phyloP scores from a whole-genome alignment of 2,329 filamentous ascomycete genomes.

The Periconia sp. region DNA sequence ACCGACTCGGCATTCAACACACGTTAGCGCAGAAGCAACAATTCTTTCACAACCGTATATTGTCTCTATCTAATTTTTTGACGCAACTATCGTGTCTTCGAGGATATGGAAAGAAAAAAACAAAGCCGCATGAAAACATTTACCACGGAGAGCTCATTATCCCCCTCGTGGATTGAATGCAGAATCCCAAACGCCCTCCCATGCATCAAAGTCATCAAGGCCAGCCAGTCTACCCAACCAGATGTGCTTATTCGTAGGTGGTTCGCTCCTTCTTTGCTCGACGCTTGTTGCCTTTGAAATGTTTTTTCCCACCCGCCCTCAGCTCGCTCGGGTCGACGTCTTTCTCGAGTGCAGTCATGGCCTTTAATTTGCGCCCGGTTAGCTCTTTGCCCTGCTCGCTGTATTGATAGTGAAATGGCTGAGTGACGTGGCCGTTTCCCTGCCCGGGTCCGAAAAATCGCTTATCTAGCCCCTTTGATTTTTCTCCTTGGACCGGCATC shows the following conservation, averaged over 20 bases:
- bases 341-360: slow-evolving; percentile 80
- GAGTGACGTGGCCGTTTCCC: slow-evolving; percentile 64
- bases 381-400: slow-evolving; percentile 81
- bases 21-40: too few relatives aligned
- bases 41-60: too few relatives aligned
- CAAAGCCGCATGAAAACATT: neutral
- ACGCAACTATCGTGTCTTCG: too few relatives aligned
- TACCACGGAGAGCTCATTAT: neutral
- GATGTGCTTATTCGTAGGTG: slow-evolving; percentile 38
- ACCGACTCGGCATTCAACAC: too few relatives aligned
- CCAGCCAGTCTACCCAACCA: neutral
- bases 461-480: slow-evolving; percentile 78
- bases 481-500: slow-evolving; percentile 59
- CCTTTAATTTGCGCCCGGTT: slow-evolving; percentile 78
- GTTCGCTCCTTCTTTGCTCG: slow-evolving; percentile 57
- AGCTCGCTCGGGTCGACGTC: slow-evolving; percentile 82
- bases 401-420: slow-evolving; percentile 90
- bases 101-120: neutral
- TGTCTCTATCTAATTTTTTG: too few relatives aligned
- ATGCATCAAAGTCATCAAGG: neutral
- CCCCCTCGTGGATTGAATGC: neutral
- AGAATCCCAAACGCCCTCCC: neutral
- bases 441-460: slow-evolving; percentile 78
- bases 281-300: slow-evolving; percentile 79
- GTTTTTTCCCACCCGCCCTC: slow-evolving; percentile 75